Evolutionary conservation across 805 yeast genomes (phyloP), one percentile per base, ranked within the genome.

Genomic region (Wickerhamiella bombiphila): DNA sequence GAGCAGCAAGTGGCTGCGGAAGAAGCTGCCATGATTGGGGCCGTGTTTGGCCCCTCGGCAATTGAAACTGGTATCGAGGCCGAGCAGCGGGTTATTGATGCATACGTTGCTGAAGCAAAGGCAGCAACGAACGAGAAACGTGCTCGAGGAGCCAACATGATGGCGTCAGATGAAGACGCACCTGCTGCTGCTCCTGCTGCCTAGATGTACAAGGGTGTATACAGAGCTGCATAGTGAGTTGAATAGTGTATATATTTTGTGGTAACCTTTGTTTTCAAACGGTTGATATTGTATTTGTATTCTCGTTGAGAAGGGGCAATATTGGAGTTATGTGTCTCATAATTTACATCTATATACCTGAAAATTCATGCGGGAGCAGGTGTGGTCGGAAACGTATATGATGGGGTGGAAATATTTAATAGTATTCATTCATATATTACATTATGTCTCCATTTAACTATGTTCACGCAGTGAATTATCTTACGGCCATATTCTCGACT

Each of bases 11-110:
- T 88, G 2, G 70, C 81, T 3, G 68, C 66, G 42, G 98, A 91
- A 66, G 95, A 91, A 57, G 72, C 83, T 6, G 66, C 65, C 40
- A 77, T 91, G 93, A 74, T 65, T 54, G 96, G 97, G 16, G 78
- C 93, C 1, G 70, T 76, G 6, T 81, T 66, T 57, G 72, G 72
- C 29, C 63, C 69, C 28, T 63, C 80, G 25, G 60, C 73, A 43
- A 58, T 83, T 42, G 80, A 78, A 37, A 64, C 66, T 51, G 93
- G 91, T 48, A 58, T 81, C 37, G 67, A 68, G 39, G 65, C 68
- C 48, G 98, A 88, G 62, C 80, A 79, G 55, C 63, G 64, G 45
- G 68, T 69, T 30, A 68, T 88, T 36, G 78, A 73, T 41, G 64
- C 69, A 43, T 88, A 95, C 94, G 74, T 71, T 48, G 61, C 57